Conservation (phyloP, 2,329 filamentous ascomycete genomes). For the Didymella lethalis region DNA sequence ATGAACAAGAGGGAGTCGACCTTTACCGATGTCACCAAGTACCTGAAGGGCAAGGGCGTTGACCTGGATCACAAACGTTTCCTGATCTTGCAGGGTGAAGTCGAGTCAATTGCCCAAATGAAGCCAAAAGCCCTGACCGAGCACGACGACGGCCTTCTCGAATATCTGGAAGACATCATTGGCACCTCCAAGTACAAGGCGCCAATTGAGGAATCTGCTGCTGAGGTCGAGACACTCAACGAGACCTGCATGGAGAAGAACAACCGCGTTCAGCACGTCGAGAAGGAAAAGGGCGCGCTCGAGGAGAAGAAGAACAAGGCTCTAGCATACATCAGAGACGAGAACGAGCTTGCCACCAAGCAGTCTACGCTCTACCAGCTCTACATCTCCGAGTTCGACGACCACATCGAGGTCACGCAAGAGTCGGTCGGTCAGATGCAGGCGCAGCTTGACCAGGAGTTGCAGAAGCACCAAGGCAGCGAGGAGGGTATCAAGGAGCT, state of each 20-base stretch:
- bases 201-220: conserved; percentile 91
- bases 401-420: conserved; percentile 86
- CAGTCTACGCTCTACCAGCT: conserved; percentile 93
- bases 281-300: conserved; percentile 91
- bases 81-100: conserved; percentile 94
- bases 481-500: conserved; percentile 90
- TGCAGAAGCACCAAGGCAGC: conserved; percentile 89
- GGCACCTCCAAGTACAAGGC: conserved; percentile 98
- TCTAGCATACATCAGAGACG: conserved; percentile 84
- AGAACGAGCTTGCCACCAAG: conserved; percentile 90
- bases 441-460: conserved; percentile 80
- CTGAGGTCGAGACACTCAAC: conserved; percentile 90
- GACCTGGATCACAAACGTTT: conserved; percentile 99
- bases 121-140: conserved; percentile 95
- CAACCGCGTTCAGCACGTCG: conserved; percentile 92
- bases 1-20: conserved; percentile 90
- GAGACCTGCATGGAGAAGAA: conserved; percentile 96
- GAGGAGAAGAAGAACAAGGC: conserved; percentile 98
- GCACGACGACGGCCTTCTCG: conserved; percentile 93
- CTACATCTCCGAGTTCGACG: conserved; percentile 84
- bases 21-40: conserved; percentile 87
- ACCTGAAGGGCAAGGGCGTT: conserved; percentile 86
- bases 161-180: conserved; percentile 98
- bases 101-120: conserved; percentile 99
- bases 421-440: conserved; percentile 94